Base-by-base conservation (phyloP, 1,139 yeast species). In the Zygosaccharomyces pseudobailii region DNA sequence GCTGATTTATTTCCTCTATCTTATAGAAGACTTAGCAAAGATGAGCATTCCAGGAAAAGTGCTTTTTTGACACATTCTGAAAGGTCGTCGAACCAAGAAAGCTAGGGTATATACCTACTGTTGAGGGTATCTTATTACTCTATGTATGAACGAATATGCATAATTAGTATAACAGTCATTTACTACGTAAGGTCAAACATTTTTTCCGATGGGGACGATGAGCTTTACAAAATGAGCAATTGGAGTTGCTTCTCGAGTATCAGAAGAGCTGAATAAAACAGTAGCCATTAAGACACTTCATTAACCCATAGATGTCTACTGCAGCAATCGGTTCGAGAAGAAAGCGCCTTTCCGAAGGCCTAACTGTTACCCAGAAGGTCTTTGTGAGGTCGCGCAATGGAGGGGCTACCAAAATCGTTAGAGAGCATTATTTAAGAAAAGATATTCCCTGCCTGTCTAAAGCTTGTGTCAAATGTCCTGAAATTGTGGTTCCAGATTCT, bases 341-440 rank as follows among this genome's bases (percentile, higher is more conserved):
- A 43, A 63, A 63, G 47, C 54, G 66, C 32, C 53, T 64, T 4
- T 56, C 66, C 7, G 66, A 68, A n/a, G 90, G 90, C 1, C 72
- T 85, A 22, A 73, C 84, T 5, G 94, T 84, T 25, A 83, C 96
- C 0, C 92, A 89, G 54, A 92, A 90, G 66, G 96, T 92, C 19
- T 92, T 87, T 70, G 96, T 92, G 45, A 74, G 96, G 56, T 87
- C 97, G 3, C 77, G 92, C 59, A 82, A 85, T 55, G 97, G 97
- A 9, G 84, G 85, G 45, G 97, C 97, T 5, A 77, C 90, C 37
- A 92, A 92, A 65, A 77, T 94, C 34, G 96, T 89, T 21, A 78
- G 97, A 57, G 98, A 94, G 65, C 97, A 90, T 65, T 94, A 94
- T 64, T 73, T 94, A 48, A 77, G 98, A 64, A 80, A 80, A 46